Base-by-base conservation (phyloP, 75 land plant species). In the Pinus tabuliformis region DNA sequence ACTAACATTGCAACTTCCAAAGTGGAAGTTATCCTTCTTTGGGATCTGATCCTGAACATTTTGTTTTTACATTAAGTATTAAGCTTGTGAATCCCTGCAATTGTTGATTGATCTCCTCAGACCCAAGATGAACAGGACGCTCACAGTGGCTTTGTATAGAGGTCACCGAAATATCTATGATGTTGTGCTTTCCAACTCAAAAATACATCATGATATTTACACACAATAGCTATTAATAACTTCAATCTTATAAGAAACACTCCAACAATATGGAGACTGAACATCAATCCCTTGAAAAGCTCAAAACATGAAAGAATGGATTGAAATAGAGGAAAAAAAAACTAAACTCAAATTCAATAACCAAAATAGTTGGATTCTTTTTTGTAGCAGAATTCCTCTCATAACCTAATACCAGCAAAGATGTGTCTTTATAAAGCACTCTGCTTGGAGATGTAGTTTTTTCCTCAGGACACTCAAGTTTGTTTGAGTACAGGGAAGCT, bases 291-390 rank as follows among this genome's bases (percentile, higher is more conserved):
- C 52, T 68, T 11, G 49, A 68, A 68, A 68, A 45, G 7, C 36
- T 20, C n/a, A 22, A 20, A 68, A 68, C 49, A 20, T 68, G 49
- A 68, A 68, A 68, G 72, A 68, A 68, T 68, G 54, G 49, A 17
- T 39, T 68, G 52, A 68, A 42, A 42, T 37, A 39, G 72, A 68
- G 52, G 52, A 42, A 42, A 64, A 42, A 64, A 37, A 64, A 64
- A 64, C n/a, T 64, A 8, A 15, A 16, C 18, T 17, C 68, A 64
- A 68, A 42, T 68, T 20, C 36, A 68, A 42, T 68, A n/a, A 52
- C 20, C 24, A 68, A 15, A 68, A 68, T 39, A 42, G 72, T 54
- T 68, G 54, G 72, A 68, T 20, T 68, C 72, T n/a, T 49, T 68
- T 68, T 20, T 68, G 54, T 17, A 20, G 72, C 21, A 37, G 22